Percentiles rank a stretch among this genome's conserved stretches.
phyloP scores from a whole-genome alignment of 164 flowering plant genomes.

The Vitis cinerea region DNA sequence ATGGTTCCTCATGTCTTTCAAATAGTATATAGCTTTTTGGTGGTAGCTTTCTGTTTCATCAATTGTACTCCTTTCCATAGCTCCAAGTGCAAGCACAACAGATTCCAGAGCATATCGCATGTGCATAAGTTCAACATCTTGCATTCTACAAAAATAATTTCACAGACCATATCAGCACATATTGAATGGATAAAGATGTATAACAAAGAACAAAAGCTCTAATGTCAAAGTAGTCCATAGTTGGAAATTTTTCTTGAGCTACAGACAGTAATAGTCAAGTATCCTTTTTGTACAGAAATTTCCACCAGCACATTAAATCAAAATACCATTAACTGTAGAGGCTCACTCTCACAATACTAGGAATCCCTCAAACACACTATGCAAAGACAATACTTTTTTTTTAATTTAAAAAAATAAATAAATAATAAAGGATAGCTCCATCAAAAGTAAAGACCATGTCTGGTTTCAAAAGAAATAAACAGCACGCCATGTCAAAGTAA shows the following conservation, averaged over 20 bases:
- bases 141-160: slow-evolving; percentile 49
- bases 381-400: not conserved
- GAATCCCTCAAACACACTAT: not conserved
- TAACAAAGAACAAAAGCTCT: not conserved
- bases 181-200: not conserved
- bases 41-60: slow-evolving; percentile 43
- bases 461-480: no score
- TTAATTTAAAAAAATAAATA: no score
- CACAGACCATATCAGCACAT: not conserved
- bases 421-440: no score
- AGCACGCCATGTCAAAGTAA: no score
- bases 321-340: not conserved
- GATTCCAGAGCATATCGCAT: slow-evolving; percentile 94
- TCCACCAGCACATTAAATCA: not conserved
- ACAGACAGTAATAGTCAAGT: not conserved
- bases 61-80: slow-evolving; percentile 53
- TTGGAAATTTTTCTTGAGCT: not conserved
- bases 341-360: not conserved
- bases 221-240: not conserved
- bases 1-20: slow-evolving; percentile 74
- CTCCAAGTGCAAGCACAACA: slow-evolving; percentile 80
- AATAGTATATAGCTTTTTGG: slow-evolving; percentile 40
- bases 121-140: slow-evolving; percentile 95
- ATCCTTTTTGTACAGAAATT: not conserved
- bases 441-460: no score